Percentiles rank a stretch among this genome's conserved stretches.
Evolutionary conservation across 192 early-diverging fungal genomes (phyloP).

Genomic region (Spizellomyces sp.): DNA sequence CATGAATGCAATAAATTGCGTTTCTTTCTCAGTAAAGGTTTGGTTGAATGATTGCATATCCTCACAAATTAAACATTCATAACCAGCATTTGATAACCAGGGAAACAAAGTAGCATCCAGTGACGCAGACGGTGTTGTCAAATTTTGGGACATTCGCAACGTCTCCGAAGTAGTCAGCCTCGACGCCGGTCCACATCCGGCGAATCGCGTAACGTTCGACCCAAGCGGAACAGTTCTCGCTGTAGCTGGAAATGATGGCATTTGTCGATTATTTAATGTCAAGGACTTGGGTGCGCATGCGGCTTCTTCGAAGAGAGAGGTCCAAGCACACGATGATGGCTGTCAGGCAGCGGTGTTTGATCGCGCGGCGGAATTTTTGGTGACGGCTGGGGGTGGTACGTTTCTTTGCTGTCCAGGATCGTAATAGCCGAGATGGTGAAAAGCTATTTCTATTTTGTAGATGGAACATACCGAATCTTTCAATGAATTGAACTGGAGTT

Average conservation of each 20-base stretch:
- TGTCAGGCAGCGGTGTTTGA: constrained; percentile 50
- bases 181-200: constrained; percentile 47
- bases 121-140: constrained; percentile 55
- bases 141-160: constrained; percentile 56
- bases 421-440: background rate
- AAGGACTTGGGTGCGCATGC: background rate
- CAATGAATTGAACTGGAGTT: background rate
- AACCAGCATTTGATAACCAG: constrained; percentile 22
- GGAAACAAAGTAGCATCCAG: constrained; percentile 48
- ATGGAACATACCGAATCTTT: constrained; percentile 5
- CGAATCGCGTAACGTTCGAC: constrained; percentile 55
- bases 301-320: constrained; percentile 17
- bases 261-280: constrained; percentile 35
- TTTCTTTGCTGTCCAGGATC: background rate
- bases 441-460: background rate
- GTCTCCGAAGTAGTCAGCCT: constrained; percentile 39
- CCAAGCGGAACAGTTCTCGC: constrained; percentile 44
- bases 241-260: constrained; percentile 51
- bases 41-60: background rate
- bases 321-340: constrained; percentile 40
- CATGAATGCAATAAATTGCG: constrained; percentile 53
- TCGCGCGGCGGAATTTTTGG: constrained; percentile 46
- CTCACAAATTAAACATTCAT: background rate
- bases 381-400: constrained; percentile 48
- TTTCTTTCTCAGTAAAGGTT: constrained; percentile 40